Evolutionary conservation across 1,284 basidiomycete species (phyloP), one percentile per base, ranked within the genome.

Genomic region (Afroboletus lepidellus): DNA sequence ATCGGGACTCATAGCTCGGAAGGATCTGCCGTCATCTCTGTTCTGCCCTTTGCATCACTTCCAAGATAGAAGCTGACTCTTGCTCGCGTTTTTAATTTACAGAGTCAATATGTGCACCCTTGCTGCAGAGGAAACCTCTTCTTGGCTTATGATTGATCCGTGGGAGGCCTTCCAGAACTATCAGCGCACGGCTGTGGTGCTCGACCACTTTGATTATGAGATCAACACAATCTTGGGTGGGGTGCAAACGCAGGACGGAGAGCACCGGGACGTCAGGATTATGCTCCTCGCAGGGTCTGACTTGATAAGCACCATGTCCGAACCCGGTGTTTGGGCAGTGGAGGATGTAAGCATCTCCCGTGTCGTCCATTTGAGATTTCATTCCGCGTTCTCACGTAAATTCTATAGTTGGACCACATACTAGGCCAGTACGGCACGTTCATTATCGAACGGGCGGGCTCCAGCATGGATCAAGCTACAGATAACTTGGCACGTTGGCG

Each of bases 271-370:
- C 58, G 84, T 87, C 53, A 81, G 79, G 39, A 81, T 98, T 60
- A 95, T 99, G 90, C 84, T 99, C 25, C 83, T 99, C 48, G 97
- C 97, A 3, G 97, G 96, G 33, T 95, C 92, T 23, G 96, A 99
- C 72, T 78, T 99, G 61, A 99, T 99, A 69, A 88, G 94, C 68
- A 97, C 94, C 47, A 98, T 99, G 88, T 93, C 92, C 60, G 94
- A 98, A 73, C 94, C 94, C n/a, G 97, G 97, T 15, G 94, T 99
- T 21, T 99, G 97, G 97, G 87, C 89, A 48, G 88, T 94, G 62
- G 80, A 84, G 54, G 97, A 99, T 80, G 91, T 95, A 61, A 69
- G 86, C 76, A 36, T 53, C 41, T 34, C 46, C 44, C 38, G 33
- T 39, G 30, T 45, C 29, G 49, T 52, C 48, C 24, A 41, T 47